Conservation (phyloP, 78 protist genomes). For the Dictyostelium firmibasis region DNA sequence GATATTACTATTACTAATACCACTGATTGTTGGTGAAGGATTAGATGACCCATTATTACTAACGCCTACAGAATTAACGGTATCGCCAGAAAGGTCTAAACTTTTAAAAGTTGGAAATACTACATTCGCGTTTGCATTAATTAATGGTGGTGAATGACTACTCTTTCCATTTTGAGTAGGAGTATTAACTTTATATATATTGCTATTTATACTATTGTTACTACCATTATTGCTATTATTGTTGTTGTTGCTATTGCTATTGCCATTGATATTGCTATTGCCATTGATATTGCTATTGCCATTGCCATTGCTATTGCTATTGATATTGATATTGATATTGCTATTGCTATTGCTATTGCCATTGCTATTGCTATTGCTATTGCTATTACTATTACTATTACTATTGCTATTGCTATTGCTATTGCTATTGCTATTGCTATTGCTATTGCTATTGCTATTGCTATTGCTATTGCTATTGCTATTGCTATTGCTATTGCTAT, state of each 20-base stretch:
- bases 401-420: not conserved
- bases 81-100: not conserved
- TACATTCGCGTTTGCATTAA: slow-evolving; percentile 59
- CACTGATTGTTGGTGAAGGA: not conserved
- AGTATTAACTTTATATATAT: not conserved
- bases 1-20: not conserved
- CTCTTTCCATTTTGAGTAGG: not conserved
- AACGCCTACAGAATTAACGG: not conserved
- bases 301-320: not conserved
- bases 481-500: not conserved
- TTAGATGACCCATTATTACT: not conserved
- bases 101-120: slow-evolving; percentile 67
- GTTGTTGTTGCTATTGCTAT: not conserved
- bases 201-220: not conserved
- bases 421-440: not conserved
- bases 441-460: not conserved
- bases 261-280: not conserved
- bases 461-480: not conserved
- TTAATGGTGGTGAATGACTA: slow-evolving; percentile 24
- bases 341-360: not conserved
- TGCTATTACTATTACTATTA: not conserved
- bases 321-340: not conserved
- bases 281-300: not conserved
- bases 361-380: not conserved
- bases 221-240: not conserved